These are phyloP conservation scores for Thelephora ganbajun DNA, from an alignment of 768 basidiomycete species.

Conservation along the genomic window DNA sequence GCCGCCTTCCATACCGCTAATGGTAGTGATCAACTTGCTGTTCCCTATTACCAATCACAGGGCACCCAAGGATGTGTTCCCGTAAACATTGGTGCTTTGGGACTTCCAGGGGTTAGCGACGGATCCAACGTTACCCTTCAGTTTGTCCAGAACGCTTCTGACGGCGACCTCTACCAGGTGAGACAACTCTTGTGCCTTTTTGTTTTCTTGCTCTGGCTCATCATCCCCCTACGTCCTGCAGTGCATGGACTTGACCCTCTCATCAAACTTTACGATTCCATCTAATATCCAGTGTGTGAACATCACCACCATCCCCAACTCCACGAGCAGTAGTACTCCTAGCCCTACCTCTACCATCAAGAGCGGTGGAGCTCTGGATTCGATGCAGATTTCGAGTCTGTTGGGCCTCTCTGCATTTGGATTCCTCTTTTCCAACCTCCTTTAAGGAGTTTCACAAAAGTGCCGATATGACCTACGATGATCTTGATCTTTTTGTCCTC, in stretches of 20 bases:
- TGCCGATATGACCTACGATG: too few relatives aligned
- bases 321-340: too few relatives aligned
- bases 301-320: too few relatives aligned
- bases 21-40: constrained; percentile 20
- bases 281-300: too few relatives aligned
- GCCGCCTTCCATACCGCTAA: constrained; percentile 39
- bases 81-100: constrained; percentile 39
- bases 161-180: constrained; percentile 60
- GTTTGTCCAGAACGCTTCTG: constrained; percentile 54
- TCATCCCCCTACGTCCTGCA: constrained; percentile 14
- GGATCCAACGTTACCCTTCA: constrained; percentile 69
- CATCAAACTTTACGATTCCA: constrained; percentile 34
- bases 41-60: constrained; percentile 32
- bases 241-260: constrained; percentile 76
- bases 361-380: too few relatives aligned
- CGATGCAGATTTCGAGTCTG: too few relatives aligned
- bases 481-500: too few relatives aligned
- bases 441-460: too few relatives aligned
- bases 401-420: too few relatives aligned
- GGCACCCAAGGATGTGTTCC: constrained; percentile 53
- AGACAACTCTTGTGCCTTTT: constrained; percentile 3
- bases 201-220: neutral
- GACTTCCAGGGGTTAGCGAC: constrained; percentile 35
- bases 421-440: too few relatives aligned
- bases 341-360: too few relatives aligned